Evolutionary conservation across 1,284 basidiomycete species (phyloP).

Genomic region (Inonotus hispidus): DNA sequence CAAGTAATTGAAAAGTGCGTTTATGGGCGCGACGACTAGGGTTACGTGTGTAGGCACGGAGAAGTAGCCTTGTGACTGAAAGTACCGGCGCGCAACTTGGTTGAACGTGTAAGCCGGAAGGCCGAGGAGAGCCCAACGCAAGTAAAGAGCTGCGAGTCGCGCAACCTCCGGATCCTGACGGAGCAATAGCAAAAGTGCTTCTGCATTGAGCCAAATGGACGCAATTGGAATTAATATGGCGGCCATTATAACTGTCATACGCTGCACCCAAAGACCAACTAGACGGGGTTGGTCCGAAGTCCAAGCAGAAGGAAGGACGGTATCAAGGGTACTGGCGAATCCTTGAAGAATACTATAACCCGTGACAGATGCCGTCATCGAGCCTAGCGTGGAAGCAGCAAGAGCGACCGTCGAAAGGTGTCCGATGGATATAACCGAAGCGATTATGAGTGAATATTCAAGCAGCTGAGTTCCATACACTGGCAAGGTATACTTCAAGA

Average conservation of each 20-base stretch:
- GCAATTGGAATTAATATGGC: constrained; percentile 56
- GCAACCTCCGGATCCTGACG: constrained; percentile 88
- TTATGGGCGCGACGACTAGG: constrained; percentile 81
- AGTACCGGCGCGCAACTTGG: constrained; percentile 70
- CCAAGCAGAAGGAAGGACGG: constrained; percentile 88
- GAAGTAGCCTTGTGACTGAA: constrained; percentile 88
- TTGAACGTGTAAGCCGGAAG: constrained; percentile 88
- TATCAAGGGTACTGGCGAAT: constrained; percentile 81
- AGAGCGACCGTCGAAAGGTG: constrained; percentile 81
- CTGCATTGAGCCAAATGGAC: constrained; percentile 77
- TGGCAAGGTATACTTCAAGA: constrained; percentile 61
- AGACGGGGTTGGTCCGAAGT: constrained; percentile 77
- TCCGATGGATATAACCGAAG: constrained; percentile 77
- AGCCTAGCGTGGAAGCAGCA: constrained; percentile 80
- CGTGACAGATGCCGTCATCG: constrained; percentile 80
- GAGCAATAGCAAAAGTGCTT: constrained; percentile 70
- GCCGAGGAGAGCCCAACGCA: constrained; percentile 74
- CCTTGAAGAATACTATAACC: constrained; percentile 79
- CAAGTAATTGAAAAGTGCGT: constrained; percentile 78
- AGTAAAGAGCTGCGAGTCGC: constrained; percentile 67
- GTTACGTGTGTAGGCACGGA: constrained; percentile 84
- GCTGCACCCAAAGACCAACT: constrained; percentile 87
- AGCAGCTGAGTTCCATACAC: constrained; percentile 66
- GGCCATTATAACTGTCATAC: constrained; percentile 75
- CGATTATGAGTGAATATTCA: constrained; percentile 71